Conservation (phyloP, 352 stramenopile genomes). For the Phytophthora megakarya region DNA sequence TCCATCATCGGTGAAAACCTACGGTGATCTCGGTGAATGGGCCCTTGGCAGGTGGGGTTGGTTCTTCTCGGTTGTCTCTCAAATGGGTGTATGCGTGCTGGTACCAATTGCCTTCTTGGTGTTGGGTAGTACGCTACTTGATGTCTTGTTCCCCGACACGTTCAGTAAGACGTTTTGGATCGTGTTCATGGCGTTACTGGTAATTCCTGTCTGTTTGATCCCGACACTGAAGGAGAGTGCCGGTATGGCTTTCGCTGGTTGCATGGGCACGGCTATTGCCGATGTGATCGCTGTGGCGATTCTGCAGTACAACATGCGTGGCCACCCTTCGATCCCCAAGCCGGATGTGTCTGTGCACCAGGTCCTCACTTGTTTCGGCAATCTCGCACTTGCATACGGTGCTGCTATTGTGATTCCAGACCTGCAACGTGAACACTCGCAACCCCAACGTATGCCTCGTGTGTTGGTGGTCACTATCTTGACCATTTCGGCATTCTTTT, state of each 20-base stretch:
- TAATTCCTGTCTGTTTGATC: slow-evolving; percentile 49
- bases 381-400: slow-evolving; percentile 53
- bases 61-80: slow-evolving; percentile 48
- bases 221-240: slow-evolving; percentile 59
- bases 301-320: slow-evolving; percentile 52
- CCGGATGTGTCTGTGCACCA: slow-evolving; percentile 50
- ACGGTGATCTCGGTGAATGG: slow-evolving; percentile 49
- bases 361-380: slow-evolving; percentile 55
- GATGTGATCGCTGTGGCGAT: slow-evolving; percentile 45
- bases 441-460: slow-evolving; percentile 57
- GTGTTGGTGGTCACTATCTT: slow-evolving; percentile 55
- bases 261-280: slow-evolving; percentile 55
- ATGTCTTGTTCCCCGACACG: slow-evolving; percentile 52
- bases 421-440: slow-evolving; percentile 54
- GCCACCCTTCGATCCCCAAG: slow-evolving; percentile 41
- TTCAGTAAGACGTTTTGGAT: slow-evolving; percentile 53
- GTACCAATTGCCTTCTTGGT: slow-evolving; percentile 54
- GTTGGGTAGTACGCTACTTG: slow-evolving; percentile 45
- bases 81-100: slow-evolving; percentile 50
- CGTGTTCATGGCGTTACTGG: slow-evolving; percentile 52
- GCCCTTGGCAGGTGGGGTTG: slow-evolving; percentile 40
- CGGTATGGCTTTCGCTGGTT: slow-evolving; percentile 46
- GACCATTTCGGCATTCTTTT: slow-evolving; percentile 55
- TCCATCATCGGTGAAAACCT: slow-evolving; percentile 55
- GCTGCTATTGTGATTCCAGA: slow-evolving; percentile 59